Conservation (phyloP, 2,329 filamentous ascomycete genomes). For the Periconia sp. region DNA sequence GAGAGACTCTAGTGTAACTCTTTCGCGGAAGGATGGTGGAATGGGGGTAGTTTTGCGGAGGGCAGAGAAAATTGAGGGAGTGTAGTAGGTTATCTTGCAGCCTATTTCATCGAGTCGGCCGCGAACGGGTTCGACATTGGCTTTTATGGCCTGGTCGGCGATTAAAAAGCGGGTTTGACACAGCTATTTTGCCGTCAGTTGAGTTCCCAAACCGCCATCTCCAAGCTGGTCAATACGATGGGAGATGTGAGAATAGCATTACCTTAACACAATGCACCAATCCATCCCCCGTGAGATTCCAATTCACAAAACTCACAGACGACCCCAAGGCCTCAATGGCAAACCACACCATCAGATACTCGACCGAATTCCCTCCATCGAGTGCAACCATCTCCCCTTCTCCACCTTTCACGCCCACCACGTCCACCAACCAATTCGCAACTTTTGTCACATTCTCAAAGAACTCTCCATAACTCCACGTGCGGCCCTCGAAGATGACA, state of each 20-base stretch:
- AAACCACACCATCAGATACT: conserved; percentile 43
- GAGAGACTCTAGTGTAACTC: conserved; percentile 26
- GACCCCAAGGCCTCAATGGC: conserved; percentile 40
- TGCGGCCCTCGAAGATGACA: conserved; percentile 39
- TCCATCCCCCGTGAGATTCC: conserved; percentile 37
- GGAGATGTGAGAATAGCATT: conserved; percentile 32
- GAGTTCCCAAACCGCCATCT: not conserved
- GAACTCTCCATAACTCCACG: conserved; percentile 38
- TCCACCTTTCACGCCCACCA: conserved; percentile 27
- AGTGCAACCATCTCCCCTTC: conserved; percentile 39
- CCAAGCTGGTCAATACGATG: not conserved
- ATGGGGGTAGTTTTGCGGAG: conserved; percentile 24
- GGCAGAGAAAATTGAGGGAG: conserved; percentile 25
- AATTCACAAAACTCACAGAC: conserved; percentile 37
- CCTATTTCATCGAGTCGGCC: conserved; percentile 22
- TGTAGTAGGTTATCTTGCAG: conserved; percentile 34
- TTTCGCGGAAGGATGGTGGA: conserved; percentile 24
- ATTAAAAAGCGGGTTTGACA: conserved; percentile 51
- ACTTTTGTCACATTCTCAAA: conserved; percentile 27
- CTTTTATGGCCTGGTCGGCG: conserved; percentile 52
- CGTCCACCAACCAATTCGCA: conserved; percentile 41
- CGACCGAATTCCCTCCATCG: conserved; percentile 38
- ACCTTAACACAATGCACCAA: conserved; percentile 41
- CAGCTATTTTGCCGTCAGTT: conserved; percentile 54
- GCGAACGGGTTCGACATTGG: conserved; percentile 43